phyloP scores from a whole-genome alignment of 495 filamentous ascomycete species.

The Xylaria intraflava region DNA sequence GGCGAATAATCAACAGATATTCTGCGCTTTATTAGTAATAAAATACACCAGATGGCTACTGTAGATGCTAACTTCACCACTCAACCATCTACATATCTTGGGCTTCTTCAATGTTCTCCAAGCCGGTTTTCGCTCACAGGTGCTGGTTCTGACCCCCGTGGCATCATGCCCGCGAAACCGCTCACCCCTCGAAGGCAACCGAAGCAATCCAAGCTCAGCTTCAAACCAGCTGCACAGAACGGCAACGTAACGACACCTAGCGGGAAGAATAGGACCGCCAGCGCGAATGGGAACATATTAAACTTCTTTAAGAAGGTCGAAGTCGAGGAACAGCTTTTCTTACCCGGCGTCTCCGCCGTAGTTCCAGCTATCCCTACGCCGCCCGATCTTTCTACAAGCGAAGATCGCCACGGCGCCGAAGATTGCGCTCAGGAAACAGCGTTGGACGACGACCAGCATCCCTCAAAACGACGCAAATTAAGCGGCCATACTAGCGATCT shows the following conservation, averaged over 20 bases:
- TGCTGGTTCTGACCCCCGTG: too few relatives aligned
- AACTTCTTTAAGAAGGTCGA: constrained; percentile 34
- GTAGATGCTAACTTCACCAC: too few relatives aligned
- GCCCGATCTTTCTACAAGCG: constrained; percentile 10
- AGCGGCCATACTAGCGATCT: constrained; percentile 7
- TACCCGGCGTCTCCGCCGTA: constrained; percentile 10
- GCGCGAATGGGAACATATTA: constrained; percentile 62
- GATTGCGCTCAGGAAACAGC: constrained; percentile 11
- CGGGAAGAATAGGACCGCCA: constrained; percentile 21
- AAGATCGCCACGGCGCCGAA: constrained; percentile 17
- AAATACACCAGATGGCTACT: too few relatives aligned
- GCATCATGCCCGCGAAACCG: constrained; percentile 13
- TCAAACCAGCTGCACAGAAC: constrained; percentile 9
- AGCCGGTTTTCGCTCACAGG: too few relatives aligned
- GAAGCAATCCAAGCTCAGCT: constrained; percentile 20
- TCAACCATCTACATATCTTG: too few relatives aligned
- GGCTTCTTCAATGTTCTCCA: too few relatives aligned
- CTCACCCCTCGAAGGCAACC: constrained; percentile 17
- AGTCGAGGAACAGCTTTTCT: constrained; percentile 26
- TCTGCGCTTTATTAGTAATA: too few relatives aligned
- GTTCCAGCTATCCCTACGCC: neutral
- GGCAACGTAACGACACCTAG: constrained; percentile 8
- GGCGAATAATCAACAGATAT: too few relatives aligned
- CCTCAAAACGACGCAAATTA: constrained; percentile 25
- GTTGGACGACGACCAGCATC: constrained; percentile 18